A percentile compares a stretch with the other conserved stretches of the same genome.
These are phyloP conservation scores for Starmerella bacillaris DNA, from an alignment of 805 yeast genomes.

Conservation along the genomic window DNA sequence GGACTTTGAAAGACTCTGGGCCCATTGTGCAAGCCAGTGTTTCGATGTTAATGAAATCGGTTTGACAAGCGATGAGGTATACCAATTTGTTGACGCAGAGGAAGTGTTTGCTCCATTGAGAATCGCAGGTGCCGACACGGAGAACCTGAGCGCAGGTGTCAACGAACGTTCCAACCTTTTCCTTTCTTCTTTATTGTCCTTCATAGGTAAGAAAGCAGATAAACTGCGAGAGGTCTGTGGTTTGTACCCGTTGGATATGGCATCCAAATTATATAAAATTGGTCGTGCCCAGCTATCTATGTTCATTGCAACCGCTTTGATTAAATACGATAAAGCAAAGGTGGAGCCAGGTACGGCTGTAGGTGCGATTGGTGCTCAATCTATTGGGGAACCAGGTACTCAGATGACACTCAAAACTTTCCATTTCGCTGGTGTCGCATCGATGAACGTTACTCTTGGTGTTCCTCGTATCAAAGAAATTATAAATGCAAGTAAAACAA, in stretches of 20 bases:
- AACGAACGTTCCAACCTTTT: conserved; percentile 54
- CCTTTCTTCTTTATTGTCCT: conserved; percentile 56
- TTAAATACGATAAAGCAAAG: conserved; percentile 70
- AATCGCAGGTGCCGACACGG: conserved; percentile 6
- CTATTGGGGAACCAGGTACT: conserved; percentile 98
- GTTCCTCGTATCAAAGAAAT: conserved; percentile 99
- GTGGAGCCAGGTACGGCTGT: conserved; percentile 99
- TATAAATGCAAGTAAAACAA: conserved; percentile 86
- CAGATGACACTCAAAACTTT: conserved; percentile 93
- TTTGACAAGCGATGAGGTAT: conserved; percentile 53
- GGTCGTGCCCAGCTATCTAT: conserved; percentile 39
- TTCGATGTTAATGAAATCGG: conserved; percentile 36
- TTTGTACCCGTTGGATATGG: conserved; percentile 21
- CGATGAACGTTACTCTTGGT: conserved; percentile 97
- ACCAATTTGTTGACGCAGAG: conserved; percentile 35
- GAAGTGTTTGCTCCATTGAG: conserved; percentile 21
- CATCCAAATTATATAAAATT: conserved; percentile 33
- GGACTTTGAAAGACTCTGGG: conserved; percentile 86
- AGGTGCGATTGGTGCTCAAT: conserved; percentile 98
- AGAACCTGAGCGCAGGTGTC: conserved; percentile 26
- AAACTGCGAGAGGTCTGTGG: conserved; percentile 40
- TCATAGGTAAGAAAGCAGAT: conserved; percentile 38
- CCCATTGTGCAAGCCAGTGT: conserved; percentile 65
- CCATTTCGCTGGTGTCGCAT: conserved; percentile 99
- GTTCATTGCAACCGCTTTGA: conserved; percentile 59